Evolutionary conservation across 2,329 filamentous ascomycete genomes (phyloP), one percentile per base, ranked within the genome.

Genomic region (Aspergillus glaucus): DNA sequence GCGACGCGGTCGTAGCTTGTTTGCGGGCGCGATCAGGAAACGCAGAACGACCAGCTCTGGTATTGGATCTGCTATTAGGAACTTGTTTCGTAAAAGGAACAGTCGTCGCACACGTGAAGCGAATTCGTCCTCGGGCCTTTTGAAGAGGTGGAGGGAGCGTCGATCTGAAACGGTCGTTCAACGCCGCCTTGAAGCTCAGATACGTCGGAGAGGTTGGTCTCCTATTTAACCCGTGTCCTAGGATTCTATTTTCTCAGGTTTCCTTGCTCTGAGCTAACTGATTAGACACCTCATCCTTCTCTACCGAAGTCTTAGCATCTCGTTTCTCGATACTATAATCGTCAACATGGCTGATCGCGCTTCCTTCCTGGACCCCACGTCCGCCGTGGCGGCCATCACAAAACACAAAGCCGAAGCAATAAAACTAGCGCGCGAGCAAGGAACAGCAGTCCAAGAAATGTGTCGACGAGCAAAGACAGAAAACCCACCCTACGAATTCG

Each of bases 371-470:
- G 69, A 72, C 50, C 69, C 70, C 19, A 65, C 69, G 39, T 70
- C 68, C 42, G 69, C 70, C 30, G 62, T 72, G 64, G 63, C 68
- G 48, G 70, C 72, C 12, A 67, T 75, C 52, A 74, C 71, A n/a
- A 71, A 69, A 48, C 73, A 75, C 53, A 74, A 74, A 49, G 66
- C 67, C n/a, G 72, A 75, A 55, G 73, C 73, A 4, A 71, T 76
- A 42, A 69, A 67, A 43, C 59, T 76, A 21, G 74, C 74, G 2
- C 64, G 70, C 47, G 69, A 74, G 47, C 74, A 77, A 61, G 68
- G 67, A 28, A 59, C 60, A 41, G 72, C 72, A 2, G 72, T 77
- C 7, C 59, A 63, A 32, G 73, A 75, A 50, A 75, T 74, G 66
- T 73, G 73, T 51, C 68, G 70, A 43, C 62, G 72, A 55, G 68